Evolutionary conservation across 1,139 yeast species (phyloP), one percentile per base, ranked within the genome.

Genomic region (Lizanozyma gosingica): DNA sequence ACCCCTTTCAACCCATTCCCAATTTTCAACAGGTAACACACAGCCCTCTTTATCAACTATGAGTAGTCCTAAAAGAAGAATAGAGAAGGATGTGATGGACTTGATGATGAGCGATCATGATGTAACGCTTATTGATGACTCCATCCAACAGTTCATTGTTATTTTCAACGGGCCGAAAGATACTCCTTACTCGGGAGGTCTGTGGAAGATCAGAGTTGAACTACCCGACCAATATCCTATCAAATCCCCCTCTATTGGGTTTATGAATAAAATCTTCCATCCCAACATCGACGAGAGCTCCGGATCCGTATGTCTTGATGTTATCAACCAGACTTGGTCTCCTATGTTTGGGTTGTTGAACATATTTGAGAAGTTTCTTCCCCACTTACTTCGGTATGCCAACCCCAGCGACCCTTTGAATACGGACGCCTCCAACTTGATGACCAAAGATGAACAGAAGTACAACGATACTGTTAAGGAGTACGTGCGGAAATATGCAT

Each of bases 241-340:
- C 60, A 90, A 87, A 57, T 85, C 95, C 8, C 98, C 98, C 14
- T 87, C 96, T 14, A 88, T 92, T 48, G 97, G 97, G 3, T 92
- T 92, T 57, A 80, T 80, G 43, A 92, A 90, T 60, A 85, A 83
- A 58, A 90, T 92, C 29, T 90, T 79, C 60, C 98, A 92, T 57
- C 98, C 98, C 4, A 92, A 92, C 56, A 85, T 86, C 45, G 95
- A 86, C 54, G 92, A 86, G 56, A 73, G 79, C 22, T 83, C 95
- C 3, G 98, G 98, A 0, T 81, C 94, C 0, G 97, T 92, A 14
- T 92, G 98, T 62, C 76, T 92, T 44, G 98, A 92, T 57, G 98
- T 92, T 33, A 90, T 92, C 50, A 92, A 92, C 60, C 97, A 92
- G 56, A 88, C 97, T 1, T 92, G 98, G 98, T 84, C 95, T 36